A percentile compares a stretch with the other conserved stretches of the same genome.
Evolutionary conservation across 306 rosid genomes (phyloP).

Genomic region (Phaseolus lunatus): DNA sequence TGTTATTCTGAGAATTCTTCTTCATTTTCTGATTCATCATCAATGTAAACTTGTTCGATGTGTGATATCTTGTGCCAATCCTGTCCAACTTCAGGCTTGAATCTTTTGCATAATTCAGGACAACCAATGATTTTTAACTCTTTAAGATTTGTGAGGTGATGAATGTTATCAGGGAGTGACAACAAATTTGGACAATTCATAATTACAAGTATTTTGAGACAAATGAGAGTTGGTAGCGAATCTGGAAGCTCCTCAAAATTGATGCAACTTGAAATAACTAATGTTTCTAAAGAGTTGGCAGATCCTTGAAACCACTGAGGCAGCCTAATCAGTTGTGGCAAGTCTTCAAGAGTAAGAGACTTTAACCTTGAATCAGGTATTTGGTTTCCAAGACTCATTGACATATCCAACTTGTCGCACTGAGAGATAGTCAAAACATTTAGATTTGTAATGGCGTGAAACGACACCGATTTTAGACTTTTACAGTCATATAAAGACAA

Average conservation of each 20-base stretch:
- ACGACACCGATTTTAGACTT: neutral
- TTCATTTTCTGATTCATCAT: too few relatives aligned
- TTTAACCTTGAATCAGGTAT: neutral
- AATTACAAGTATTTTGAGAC: neutral
- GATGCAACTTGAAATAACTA: accelerated
- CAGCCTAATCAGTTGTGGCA: neutral
- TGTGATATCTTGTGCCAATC: neutral
- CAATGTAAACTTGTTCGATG: neutral
- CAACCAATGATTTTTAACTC: neutral
- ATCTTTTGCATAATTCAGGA: neutral
- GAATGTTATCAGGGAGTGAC: neutral
- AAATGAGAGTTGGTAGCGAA: neutral
- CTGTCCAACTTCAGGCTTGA: neutral
- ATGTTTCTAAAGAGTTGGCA: neutral
- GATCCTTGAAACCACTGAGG: neutral
- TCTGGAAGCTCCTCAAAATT: neutral
- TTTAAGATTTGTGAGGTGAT: neutral
- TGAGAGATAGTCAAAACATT: accelerated
- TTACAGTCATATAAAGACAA: accelerated
- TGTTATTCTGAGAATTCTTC: neutral
- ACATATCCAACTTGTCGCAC: neutral
- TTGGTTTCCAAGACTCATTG: neutral
- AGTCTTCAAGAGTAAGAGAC: neutral
- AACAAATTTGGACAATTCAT: neutral
- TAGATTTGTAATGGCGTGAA: neutral